Percentiles rank a stretch among this genome's conserved stretches.
These are phyloP conservation scores for Ceratocystis alfenasii DNA, from an alignment of 2,329 filamentous ascomycete species.

Conservation along the genomic window DNA sequence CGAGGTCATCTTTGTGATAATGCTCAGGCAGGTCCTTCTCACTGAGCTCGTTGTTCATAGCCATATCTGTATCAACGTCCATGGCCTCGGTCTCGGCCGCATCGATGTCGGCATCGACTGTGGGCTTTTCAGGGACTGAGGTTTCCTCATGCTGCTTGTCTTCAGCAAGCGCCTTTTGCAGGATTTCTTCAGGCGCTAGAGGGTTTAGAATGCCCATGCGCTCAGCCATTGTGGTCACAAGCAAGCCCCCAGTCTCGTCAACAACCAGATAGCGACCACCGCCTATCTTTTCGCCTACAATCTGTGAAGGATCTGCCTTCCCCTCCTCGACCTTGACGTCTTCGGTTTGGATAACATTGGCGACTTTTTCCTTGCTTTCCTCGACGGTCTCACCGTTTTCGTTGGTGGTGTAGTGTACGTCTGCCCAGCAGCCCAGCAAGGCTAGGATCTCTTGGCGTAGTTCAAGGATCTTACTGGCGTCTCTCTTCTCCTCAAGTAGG, in stretches of 20 bases:
- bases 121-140: neutral
- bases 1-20: conserved; percentile 37
- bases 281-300: conserved; percentile 22
- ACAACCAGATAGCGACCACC: conserved; percentile 61
- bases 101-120: neutral
- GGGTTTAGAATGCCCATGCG: conserved; percentile 68
- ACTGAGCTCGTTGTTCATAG: neutral
- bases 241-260: conserved; percentile 73
- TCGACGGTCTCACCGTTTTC: conserved; percentile 27
- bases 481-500: conserved; percentile 60
- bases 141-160: conserved; percentile 5
- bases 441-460: conserved; percentile 73
- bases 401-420: conserved; percentile 60
- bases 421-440: conserved; percentile 76
- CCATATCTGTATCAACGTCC: neutral
- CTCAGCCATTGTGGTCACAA: conserved; percentile 76
- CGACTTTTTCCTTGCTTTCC: conserved; percentile 23
- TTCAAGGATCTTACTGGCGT: conserved; percentile 70
- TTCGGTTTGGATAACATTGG: neutral
- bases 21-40: conserved; percentile 17
- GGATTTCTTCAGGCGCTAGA: conserved; percentile 27
- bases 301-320: conserved; percentile 20
- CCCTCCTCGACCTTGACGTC: conserved; percentile 20
- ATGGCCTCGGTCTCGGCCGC: neutral
- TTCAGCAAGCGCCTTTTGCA: conserved; percentile 14